Base-by-base conservation (phyloP, 345 rosid genomes). In the Cochlearia excelsa region DNA sequence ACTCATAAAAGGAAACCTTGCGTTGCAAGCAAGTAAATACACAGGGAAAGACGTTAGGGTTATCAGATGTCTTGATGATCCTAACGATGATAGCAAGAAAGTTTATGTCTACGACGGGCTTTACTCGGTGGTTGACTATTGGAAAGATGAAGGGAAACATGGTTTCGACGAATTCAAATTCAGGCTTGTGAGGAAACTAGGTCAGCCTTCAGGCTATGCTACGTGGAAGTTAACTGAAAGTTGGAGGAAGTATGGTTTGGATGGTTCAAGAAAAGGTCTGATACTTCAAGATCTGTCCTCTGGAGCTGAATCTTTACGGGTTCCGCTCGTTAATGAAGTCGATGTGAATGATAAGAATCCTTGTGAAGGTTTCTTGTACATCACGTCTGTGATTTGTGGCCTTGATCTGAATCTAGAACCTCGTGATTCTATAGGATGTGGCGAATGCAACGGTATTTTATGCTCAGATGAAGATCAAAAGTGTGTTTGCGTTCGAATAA, bases 281-380 rank as follows among this genome's bases (percentile, higher is more conserved):
- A 63, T 87, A 50, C 46, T 77, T 44, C 61, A 75, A 2, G 91
- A 90, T 69, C 59, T 87, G 28, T 78, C 89, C 57, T 77, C 71
- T 5, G 94, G 94, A 57, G 68, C 52, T 0, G 97, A 87, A 80
- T 11, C 37, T 26, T 0, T 65, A 3, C 81, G 84, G 2, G 80
- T 87, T 57, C 60, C 86, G 3, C 65, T 90, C n/a, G 82, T 87
- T 38, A 90, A 90, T 57, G 93, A 87, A 38, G 72, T 84, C n/a
- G 96, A 87, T 69, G 63, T 29, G 10, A 26, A 11, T 0, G 77
- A 16, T 16, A 16, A 16, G 23, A 16, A 16, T 16, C 23, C 23
- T 16, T 16, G 23, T 16, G 23, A 16, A 16, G 23, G 23, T 16
- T 16, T 16, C 23, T 16, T 16, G 23, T 16, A 16, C 23, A 16